A percentile compares a stretch with the other conserved stretches of the same genome.
phyloP scores from a whole-genome alignment of 768 basidiomycete species.

The Auricularia cornea region DNA sequence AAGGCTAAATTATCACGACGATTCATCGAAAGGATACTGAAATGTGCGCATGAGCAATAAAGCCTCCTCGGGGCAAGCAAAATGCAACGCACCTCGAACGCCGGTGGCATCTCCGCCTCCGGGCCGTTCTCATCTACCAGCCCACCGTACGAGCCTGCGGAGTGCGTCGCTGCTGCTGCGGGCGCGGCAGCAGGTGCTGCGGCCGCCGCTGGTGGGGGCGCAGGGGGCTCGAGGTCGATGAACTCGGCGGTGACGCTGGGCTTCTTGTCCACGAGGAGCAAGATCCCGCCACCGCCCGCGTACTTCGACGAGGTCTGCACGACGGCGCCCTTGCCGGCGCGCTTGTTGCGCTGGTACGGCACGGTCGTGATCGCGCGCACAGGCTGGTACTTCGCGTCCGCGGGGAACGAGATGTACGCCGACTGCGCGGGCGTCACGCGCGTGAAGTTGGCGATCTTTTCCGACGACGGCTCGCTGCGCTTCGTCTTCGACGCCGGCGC shows the following conservation, averaged over 20 bases:
- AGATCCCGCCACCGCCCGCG: slow-evolving; percentile 78
- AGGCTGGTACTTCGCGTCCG: slow-evolving; percentile 76
- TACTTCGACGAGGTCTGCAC: slow-evolving; percentile 46
- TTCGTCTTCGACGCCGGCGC: slow-evolving; percentile 34
- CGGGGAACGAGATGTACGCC: slow-evolving; percentile 73
- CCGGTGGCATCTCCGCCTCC: slow-evolving; percentile 66
- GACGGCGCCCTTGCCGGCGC: slow-evolving; percentile 17
- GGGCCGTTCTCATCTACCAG: slow-evolving; percentile 59
- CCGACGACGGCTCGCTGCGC: slow-evolving; percentile 71
- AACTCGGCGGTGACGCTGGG: slow-evolving; percentile 68
- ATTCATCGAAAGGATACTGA: background rate
- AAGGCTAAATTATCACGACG: background rate
- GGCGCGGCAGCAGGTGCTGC: slow-evolving; percentile 25
- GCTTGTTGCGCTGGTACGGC: slow-evolving; percentile 11
- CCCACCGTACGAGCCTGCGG: slow-evolving; percentile 45
- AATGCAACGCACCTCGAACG: slow-evolving; percentile 63
- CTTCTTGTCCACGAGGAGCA: slow-evolving; percentile 69
- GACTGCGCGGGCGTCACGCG: slow-evolving; percentile 89
- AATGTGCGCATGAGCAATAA: too few relatives aligned
- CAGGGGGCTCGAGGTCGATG: slow-evolving; percentile 49
- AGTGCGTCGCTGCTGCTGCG: slow-evolving; percentile 18
- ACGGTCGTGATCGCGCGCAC: slow-evolving; percentile 65
- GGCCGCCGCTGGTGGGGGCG: slow-evolving; percentile 18
- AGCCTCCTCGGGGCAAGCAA: too few relatives aligned
- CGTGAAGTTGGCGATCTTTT: slow-evolving; percentile 77